Base-by-base conservation (phyloP, 1,284 basidiomycete genomes). In the Megacollybia platyphylla region DNA sequence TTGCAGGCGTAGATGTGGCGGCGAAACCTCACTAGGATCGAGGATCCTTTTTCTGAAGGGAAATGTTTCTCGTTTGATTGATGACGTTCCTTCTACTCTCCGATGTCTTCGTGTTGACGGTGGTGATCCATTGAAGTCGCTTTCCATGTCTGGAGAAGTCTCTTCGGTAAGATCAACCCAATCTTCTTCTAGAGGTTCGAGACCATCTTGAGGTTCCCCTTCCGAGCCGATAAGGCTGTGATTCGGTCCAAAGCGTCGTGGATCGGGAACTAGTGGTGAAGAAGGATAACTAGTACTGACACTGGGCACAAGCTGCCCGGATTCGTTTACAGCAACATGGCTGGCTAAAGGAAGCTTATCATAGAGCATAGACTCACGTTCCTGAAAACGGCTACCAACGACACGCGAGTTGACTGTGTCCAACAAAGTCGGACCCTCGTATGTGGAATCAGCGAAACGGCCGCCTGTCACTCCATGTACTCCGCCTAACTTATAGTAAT, bases 361-460 rank as follows among this genome's bases (percentile, higher is more conserved):
- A 44, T 69, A 71, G 4, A 63, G 59, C 4, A 58, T 56, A 3
- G 79, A 79, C 53, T 76, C 72, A 30, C 75, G 65, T 54, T 87
- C 84, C 51, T 79, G 74, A 56, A 87, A 85, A 27, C 77, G 70
- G 49, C 73, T 77, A 1, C 79, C 81, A 41, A 79, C 67, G 30
- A 79, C 61, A 3, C 78, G 71, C 40, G 73, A 74, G 48, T 71
- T 67, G 55, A 82, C 66, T 8, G 74, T 73, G 20, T 81, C 73
- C 1, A 72, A 53, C 38, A 83, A 60, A 45, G 67, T 75, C 20
- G 67, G 61, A 36, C 64, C 60, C 32, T 58, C 62, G 41, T 59
- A 62, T 20, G 48, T 55, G 28, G 58, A 56, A 43, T 71, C 68
- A 9, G 69, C 61, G 45, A 79, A 73, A 17, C 70, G 65, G 4